Evolutionary conservation across 2,329 filamentous ascomycete species (phyloP).

Genomic region (Shiraia sp.): DNA sequence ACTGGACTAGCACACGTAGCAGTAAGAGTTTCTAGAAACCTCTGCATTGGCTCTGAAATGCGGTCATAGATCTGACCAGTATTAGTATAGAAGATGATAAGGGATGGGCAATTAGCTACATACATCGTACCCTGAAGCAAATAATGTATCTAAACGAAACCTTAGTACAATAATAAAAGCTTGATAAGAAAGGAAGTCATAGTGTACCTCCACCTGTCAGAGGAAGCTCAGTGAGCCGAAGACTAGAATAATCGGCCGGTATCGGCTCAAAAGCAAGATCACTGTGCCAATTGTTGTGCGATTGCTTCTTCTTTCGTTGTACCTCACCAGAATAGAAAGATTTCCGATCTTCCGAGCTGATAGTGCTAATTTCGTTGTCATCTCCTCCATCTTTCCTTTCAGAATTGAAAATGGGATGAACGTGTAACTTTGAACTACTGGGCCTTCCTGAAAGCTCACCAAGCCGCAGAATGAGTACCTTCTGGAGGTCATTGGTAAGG

Average conservation of each 20-base stretch:
- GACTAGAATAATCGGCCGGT: constrained; percentile 44
- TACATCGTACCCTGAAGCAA: constrained; percentile 44
- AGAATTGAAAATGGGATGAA: constrained; percentile 60
- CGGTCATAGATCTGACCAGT: constrained; percentile 58
- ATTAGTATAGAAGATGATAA: too few species aligned
- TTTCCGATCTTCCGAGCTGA: constrained; percentile 42
- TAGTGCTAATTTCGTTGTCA: constrained; percentile 46
- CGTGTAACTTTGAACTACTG: constrained; percentile 60
- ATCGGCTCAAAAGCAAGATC: constrained; percentile 48
- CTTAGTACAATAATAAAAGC: not conserved
- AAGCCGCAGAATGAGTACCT: constrained; percentile 58
- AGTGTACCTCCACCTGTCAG: constrained; percentile 50
- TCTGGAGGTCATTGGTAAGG: constrained; percentile 57
- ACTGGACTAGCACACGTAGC: constrained; percentile 53
- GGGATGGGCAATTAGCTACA: too few species aligned
- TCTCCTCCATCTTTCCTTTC: constrained; percentile 47
- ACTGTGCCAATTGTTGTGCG: constrained; percentile 58
- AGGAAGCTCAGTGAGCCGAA: constrained; percentile 42
- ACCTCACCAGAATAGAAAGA: constrained; percentile 33
- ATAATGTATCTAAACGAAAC: constrained; percentile 32
- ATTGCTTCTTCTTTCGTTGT: constrained; percentile 52
- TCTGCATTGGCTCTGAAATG: constrained; percentile 53
- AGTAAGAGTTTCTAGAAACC: constrained; percentile 53
- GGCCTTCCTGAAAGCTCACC: constrained; percentile 64
- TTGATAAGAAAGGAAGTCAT: not conserved